Evolutionary conservation across 371 early-diverging fungal species (phyloP).

Genomic region (Mortierella polycephala): DNA sequence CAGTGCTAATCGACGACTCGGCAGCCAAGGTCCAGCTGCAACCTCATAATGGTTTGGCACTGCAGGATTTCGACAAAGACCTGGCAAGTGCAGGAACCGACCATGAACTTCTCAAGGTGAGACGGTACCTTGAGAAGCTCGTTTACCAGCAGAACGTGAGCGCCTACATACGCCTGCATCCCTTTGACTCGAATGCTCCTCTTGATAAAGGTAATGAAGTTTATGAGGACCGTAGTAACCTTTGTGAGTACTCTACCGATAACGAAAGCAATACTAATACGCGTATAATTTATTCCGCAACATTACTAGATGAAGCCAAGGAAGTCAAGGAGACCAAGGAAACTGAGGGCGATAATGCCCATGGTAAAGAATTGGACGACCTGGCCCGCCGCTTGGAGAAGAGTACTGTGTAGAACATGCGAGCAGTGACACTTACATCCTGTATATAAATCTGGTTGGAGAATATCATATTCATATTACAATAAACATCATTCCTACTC

Average conservation of each 20-base stretch:
- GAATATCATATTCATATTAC: too few relatives aligned
- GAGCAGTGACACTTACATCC: too few relatives aligned
- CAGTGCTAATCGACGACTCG: constrained; percentile 78
- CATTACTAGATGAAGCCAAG: neutral
- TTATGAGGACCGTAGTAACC: too few relatives aligned
- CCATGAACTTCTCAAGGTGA: constrained; percentile 61
- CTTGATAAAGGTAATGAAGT: constrained; percentile 11
- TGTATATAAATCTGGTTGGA: neutral
- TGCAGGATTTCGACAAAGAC: constrained; percentile 54
- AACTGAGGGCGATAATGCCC: neutral
- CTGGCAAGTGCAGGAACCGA: constrained; percentile 53
- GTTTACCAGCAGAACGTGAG: constrained; percentile 60
- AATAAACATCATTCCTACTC: too few relatives aligned
- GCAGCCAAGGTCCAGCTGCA: constrained; percentile 68
- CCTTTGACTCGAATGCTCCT: constrained; percentile 43
- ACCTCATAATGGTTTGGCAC: constrained; percentile 69
- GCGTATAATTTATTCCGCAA: too few relatives aligned
- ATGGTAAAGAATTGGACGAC: constrained; percentile 13
- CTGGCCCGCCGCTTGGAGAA: constrained; percentile 14
- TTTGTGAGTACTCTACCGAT: neutral
- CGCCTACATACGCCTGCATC: constrained; percentile 62
- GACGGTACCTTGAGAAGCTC: constrained; percentile 59
- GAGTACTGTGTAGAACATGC: constrained; percentile 8
- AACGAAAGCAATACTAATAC: too few relatives aligned
- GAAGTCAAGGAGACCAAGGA: neutral